phyloP scores from a whole-genome alignment of 2,329 filamentous ascomycete species.

The Fusarium haematococcum region DNA sequence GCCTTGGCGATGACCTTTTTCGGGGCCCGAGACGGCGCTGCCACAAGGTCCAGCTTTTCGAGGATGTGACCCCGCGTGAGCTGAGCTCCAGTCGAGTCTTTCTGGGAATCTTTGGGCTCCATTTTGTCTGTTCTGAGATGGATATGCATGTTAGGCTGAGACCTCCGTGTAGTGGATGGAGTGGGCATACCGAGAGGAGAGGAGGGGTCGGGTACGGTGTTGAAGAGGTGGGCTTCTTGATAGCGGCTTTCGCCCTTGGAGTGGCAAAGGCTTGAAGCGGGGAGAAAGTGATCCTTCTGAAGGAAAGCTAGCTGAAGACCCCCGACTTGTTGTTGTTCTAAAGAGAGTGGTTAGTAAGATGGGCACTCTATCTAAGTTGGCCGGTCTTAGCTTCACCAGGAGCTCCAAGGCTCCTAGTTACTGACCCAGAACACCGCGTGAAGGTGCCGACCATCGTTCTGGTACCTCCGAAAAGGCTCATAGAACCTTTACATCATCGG shows the following conservation, averaged over 20 bases:
- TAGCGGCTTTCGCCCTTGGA: not conserved
- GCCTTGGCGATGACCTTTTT: not conserved
- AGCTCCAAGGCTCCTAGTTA: not conserved
- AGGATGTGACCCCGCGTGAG: not conserved
- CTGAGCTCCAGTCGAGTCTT: not conserved
- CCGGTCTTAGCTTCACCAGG: not conserved
- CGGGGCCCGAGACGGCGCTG: not conserved
- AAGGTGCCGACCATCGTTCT: not conserved
- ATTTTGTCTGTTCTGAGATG: not conserved
- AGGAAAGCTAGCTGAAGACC: not conserved
- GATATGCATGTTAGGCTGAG: not conserved
- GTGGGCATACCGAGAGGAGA: not conserved
- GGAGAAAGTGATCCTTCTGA: not conserved
- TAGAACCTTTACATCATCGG: not conserved
- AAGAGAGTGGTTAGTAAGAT: too few relatives aligned
- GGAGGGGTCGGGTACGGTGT: not conserved
- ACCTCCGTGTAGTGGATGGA: not conserved
- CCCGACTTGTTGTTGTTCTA: too few relatives aligned
- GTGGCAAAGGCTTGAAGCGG: not conserved
- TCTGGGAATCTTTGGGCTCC: not conserved
- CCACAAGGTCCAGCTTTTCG: not conserved
- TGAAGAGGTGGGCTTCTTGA: not conserved
- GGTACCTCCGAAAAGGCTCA: not conserved
- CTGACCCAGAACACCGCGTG: constrained; percentile 1
- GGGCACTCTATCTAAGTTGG: not conserved